Percentiles rank a stretch among this genome's conserved stretches.
Evolutionary conservation across 1,284 basidiomycete genomes (phyloP).

Genomic region (Porodaedalea pini): DNA sequence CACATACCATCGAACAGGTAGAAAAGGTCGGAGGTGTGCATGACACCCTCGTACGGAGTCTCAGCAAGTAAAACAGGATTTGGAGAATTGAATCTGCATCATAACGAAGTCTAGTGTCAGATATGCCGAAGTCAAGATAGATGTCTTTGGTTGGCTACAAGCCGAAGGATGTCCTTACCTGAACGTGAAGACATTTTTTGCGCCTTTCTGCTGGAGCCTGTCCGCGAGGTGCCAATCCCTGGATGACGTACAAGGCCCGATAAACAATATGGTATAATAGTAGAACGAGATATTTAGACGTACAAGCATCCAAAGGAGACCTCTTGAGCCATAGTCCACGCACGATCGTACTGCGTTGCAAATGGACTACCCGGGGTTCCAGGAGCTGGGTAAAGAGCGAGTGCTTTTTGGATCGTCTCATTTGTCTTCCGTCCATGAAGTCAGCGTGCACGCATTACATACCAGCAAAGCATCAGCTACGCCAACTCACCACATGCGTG

Average conservation of each 20-base stretch:
- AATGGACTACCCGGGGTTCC: slow-evolving; percentile 35
- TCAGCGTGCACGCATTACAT: too few species aligned
- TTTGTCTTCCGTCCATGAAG: too few species aligned
- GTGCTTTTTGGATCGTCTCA: slow-evolving; percentile 34
- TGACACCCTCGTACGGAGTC: slow-evolving; percentile 38
- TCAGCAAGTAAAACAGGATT: slow-evolving; percentile 38
- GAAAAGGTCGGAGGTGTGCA: slow-evolving; percentile 45
- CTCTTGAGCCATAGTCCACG: slow-evolving; percentile 40
- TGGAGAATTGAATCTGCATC: slow-evolving; percentile 29
- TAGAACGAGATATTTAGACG: slow-evolving; percentile 23
- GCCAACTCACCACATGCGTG: slow-evolving; percentile 23
- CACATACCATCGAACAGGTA: slow-evolving; percentile 41
- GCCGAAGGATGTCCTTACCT: background rate
- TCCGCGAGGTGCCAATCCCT: slow-evolving; percentile 43
- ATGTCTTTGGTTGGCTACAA: background rate
- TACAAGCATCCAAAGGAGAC: slow-evolving; percentile 45
- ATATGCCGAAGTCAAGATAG: too few species aligned
- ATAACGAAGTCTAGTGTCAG: background rate
- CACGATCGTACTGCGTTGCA: slow-evolving; percentile 39
- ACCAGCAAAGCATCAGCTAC: background rate
- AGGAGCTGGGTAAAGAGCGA: slow-evolving; percentile 39
- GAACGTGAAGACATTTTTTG: slow-evolving; percentile 35
- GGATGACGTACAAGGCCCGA: background rate
- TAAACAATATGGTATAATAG: background rate
- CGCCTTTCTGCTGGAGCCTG: slow-evolving; percentile 30